phyloP scores from a whole-genome alignment of 2,329 filamentous ascomycete species.

The Claviceps humidiphila region DNA sequence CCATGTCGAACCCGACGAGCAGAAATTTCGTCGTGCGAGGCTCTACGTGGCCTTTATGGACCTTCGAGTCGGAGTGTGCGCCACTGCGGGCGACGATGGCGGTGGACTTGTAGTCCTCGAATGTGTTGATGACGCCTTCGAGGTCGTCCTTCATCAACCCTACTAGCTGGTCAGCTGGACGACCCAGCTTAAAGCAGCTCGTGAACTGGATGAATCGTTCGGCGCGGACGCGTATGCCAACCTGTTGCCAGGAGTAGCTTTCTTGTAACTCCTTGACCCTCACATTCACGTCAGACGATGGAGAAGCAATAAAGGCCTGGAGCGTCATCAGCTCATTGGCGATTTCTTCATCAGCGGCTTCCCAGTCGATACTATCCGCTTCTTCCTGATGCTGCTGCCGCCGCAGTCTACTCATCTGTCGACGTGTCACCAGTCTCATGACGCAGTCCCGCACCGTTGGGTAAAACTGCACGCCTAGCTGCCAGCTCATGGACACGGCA shows the following conservation, averaged over 20 bases:
- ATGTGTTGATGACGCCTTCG: constrained; percentile 9
- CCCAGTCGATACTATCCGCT: constrained; percentile 6
- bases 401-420: constrained; percentile 7
- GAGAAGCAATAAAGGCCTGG: constrained; percentile 1
- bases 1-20: constrained; percentile 9
- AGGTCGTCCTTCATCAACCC: constrained; percentile 11
- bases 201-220: constrained; percentile 11
- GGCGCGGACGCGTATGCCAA: constrained; percentile 8
- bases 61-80: neutral
- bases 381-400: neutral
- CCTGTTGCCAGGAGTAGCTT: constrained; percentile 3
- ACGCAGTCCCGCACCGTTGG: constrained; percentile 7
- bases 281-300: neutral
- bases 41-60: constrained; percentile 8
- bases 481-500: constrained; percentile 10
- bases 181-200: constrained; percentile 7
- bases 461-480: constrained; percentile 10
- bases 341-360: constrained; percentile 5
- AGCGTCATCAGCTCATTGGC: constrained; percentile 5
- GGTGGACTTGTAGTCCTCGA: constrained; percentile 9
- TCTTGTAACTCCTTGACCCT: neutral
- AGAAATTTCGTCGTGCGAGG: constrained; percentile 9
- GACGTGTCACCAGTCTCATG: constrained; percentile 6
- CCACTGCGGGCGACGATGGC: neutral
- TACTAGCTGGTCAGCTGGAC: constrained; percentile 10